These are phyloP conservation scores for Jaltomata sinuosa DNA, from an alignment of 257 asterid species.

Conservation along the genomic window DNA sequence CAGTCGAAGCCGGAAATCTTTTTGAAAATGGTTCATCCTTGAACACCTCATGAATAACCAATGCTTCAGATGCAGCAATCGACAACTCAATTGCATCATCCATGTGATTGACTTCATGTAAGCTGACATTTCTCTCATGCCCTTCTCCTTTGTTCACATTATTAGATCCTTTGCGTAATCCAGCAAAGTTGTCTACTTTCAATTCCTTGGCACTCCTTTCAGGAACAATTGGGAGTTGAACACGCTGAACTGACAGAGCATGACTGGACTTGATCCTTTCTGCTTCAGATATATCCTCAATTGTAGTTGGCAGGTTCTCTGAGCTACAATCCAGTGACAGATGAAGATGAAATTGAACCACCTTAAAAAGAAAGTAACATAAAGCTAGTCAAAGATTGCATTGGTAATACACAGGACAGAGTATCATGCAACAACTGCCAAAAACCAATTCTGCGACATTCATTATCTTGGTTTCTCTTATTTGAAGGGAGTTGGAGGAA, in stretches of 20 bases:
- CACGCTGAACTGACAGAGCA: conserved; percentile 13
- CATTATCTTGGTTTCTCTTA: not conserved
- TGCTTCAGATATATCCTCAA: conserved; percentile 20
- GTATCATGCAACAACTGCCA: not conserved
- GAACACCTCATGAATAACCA: conserved; percentile 54
- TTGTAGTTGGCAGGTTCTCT: conserved; percentile 15
- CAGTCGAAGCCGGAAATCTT: conserved; percentile 42
- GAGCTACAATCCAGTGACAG: conserved; percentile 40
- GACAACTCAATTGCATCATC: conserved; percentile 50
- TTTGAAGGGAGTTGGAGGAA: not conserved
- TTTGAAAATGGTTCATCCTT: conserved; percentile 22
- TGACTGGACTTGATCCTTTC: conserved; percentile 10
- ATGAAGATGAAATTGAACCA: conserved; percentile 43
- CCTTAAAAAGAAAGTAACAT: conserved; percentile 32
- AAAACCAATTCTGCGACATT: not conserved
- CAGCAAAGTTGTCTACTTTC: conserved; percentile 1
- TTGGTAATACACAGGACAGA: not conserved
- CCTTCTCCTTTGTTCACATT: conserved; percentile 13
- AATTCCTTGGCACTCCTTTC: conserved; percentile 17
- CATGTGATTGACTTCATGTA: conserved; percentile 24
- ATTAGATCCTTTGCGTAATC: conserved; percentile 17
- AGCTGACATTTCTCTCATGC: conserved; percentile 20
- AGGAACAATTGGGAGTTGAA: conserved; percentile 19
- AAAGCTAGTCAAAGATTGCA: not conserved
- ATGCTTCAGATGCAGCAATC: conserved; percentile 82